A percentile compares a stretch with the other conserved stretches of the same genome.
Evolutionary conservation across 371 early-diverging fungal genomes (phyloP).

Genomic region (Entomophthora muscae): DNA sequence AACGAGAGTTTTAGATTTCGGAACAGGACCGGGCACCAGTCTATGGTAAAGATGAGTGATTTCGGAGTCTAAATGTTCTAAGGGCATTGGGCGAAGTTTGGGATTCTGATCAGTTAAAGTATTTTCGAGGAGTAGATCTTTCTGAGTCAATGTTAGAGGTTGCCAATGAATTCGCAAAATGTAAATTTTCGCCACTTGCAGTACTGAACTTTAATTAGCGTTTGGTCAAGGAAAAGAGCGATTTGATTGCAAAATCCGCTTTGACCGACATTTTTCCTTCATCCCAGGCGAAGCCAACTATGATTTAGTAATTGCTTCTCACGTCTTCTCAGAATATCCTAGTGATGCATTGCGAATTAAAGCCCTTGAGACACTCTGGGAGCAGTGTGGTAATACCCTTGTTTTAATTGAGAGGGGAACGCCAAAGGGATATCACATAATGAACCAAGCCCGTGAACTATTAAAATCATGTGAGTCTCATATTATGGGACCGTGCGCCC

Average conservation of each 20-base stretch:
- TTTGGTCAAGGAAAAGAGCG: neutral
- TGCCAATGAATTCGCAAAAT: conserved; percentile 26
- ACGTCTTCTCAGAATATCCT: conserved; percentile 53
- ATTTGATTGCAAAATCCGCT: conserved; percentile 21
- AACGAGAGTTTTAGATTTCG: conserved; percentile 54
- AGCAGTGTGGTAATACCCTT: conserved; percentile 50
- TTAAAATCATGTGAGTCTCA: conserved; percentile 25
- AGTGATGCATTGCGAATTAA: conserved; percentile 37
- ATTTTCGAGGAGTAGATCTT: conserved; percentile 52
- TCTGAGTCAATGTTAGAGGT: conserved; percentile 61
- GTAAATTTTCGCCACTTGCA: neutral
- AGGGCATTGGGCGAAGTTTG: conserved; percentile 57
- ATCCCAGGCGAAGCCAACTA: conserved; percentile 14
- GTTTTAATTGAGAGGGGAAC: conserved; percentile 80
- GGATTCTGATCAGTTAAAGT: conserved; percentile 16
- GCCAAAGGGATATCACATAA: conserved; percentile 48
- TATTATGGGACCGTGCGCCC: conserved; percentile 33
- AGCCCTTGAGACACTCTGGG: conserved; percentile 57
- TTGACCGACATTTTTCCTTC: conserved; percentile 41
- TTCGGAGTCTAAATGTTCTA: conserved; percentile 1
- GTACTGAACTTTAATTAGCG: neutral
- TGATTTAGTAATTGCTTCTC: conserved; percentile 60
- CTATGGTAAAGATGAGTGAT: too few species aligned
- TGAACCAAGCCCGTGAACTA: conserved; percentile 51
- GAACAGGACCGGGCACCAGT: conserved; percentile 73